Evolutionary conservation across 192 early-diverging fungal species (phyloP).

Genomic region (Backusella luteola): DNA sequence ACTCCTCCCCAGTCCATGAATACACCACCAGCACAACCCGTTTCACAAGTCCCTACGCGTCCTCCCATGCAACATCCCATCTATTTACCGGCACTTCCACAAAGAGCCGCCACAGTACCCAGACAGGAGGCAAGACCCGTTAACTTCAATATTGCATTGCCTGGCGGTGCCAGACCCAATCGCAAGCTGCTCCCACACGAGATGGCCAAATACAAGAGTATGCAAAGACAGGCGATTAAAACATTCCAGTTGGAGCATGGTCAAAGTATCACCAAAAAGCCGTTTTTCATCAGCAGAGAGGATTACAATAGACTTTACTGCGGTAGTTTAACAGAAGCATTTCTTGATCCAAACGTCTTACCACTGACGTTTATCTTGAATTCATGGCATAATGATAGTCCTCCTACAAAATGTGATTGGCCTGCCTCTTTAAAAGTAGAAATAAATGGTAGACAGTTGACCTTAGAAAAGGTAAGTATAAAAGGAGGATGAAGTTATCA

Average conservation of each 20-base stretch:
- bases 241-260: neutral
- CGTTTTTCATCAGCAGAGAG: neutral
- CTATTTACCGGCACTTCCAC: neutral
- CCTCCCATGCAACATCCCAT: neutral
- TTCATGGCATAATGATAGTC: neutral
- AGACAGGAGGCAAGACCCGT: neutral
- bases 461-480: neutral
- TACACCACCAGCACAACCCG: neutral
- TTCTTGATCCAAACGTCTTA: neutral
- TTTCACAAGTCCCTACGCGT: neutral
- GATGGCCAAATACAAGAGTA: neutral
- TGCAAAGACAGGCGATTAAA: neutral
- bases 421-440: neutral
- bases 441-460: neutral
- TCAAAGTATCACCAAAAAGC: neutral
- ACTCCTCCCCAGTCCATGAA: neutral
- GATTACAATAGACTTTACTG: neutral
- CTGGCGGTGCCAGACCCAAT: neutral
- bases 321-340: neutral
- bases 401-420: conserved; percentile 13
- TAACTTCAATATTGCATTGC: neutral
- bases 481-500: no score
- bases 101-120: neutral
- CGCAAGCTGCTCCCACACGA: neutral
- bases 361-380: neutral